A percentile compares a stretch with the other conserved stretches of the same genome.
Conservation (phyloP, 345 rosid species). For the Gossypium longicalyx region DNA sequence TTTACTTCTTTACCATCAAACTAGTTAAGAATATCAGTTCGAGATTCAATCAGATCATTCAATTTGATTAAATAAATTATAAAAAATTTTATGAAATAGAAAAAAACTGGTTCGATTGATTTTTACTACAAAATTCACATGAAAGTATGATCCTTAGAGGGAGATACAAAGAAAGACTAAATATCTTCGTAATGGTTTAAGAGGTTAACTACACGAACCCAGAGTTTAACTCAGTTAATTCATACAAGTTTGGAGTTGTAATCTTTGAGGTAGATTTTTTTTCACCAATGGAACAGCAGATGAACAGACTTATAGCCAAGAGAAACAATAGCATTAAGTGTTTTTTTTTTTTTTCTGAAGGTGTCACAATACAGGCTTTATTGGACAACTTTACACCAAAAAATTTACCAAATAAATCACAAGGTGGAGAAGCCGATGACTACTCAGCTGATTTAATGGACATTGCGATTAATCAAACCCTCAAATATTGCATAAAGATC, state of each 20-base stretch:
- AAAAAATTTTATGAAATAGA: no score
- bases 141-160: neutral
- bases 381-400: conserved; percentile 22
- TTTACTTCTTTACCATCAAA: no score
- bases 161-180: neutral
- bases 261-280: neutral
- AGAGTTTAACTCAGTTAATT: neutral
- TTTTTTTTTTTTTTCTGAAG: neutral
- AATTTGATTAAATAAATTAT: no score
- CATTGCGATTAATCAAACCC: conserved; percentile 70
- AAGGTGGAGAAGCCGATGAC: conserved; percentile 6
- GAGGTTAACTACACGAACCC: neutral
- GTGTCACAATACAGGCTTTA: neutral
- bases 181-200: neutral
- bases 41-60: no score
- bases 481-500: conserved; percentile 76
- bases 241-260: neutral
- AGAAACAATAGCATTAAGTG: neutral
- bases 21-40: no score
- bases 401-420: neutral
- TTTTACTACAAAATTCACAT: neutral
- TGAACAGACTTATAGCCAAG: neutral
- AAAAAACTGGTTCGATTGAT: neutral
- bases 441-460: conserved; percentile 33
- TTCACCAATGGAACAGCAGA: neutral